Evolutionary conservation across 2,329 filamentous ascomycete genomes (phyloP).

Genomic region (Periconia macrospinosa): DNA sequence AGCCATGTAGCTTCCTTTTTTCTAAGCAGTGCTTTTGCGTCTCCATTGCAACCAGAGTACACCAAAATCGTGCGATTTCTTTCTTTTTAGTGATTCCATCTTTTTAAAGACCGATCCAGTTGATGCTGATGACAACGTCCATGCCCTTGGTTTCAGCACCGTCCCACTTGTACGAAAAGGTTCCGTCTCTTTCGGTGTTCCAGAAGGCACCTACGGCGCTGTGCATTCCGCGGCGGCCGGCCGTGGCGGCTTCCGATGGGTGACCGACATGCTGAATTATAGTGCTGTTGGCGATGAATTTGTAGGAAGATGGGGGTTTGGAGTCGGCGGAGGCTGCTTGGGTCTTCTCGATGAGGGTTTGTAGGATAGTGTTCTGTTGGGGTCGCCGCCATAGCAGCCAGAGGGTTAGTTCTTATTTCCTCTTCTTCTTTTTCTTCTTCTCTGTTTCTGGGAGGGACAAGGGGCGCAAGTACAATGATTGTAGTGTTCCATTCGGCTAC

Average conservation of each 20-base stretch:
- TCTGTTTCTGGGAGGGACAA: neutral
- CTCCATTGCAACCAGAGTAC: neutral
- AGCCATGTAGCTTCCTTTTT: neutral
- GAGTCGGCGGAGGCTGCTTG: constrained; percentile 60
- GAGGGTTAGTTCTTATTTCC: neutral
- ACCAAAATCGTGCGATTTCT: neutral
- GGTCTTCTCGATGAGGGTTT: constrained; percentile 75
- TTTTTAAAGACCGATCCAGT: constrained; percentile 68
- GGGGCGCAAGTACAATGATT: constrained; percentile 74
- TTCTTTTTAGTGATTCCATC: neutral
- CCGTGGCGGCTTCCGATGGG: constrained; percentile 56
- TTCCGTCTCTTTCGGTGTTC: constrained; percentile 88
- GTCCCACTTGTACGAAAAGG: constrained; percentile 88
- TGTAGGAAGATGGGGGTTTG: constrained; percentile 60
- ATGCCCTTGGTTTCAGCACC: constrained; percentile 55
- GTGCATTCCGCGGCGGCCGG: constrained; percentile 88
- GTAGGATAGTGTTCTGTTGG: constrained; percentile 71
- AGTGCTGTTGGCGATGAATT: constrained; percentile 96
- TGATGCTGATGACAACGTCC: constrained; percentile 57
- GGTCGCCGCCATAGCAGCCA: neutral
- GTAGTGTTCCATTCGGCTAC: constrained; percentile 86
- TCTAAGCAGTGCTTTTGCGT: neutral
- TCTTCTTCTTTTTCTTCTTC: too few relatives aligned
- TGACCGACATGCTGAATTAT: constrained; percentile 84
- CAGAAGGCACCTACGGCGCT: constrained; percentile 83